phyloP scores from a whole-genome alignment of 1,284 basidiomycete species.

The Tilletia walkeri region DNA sequence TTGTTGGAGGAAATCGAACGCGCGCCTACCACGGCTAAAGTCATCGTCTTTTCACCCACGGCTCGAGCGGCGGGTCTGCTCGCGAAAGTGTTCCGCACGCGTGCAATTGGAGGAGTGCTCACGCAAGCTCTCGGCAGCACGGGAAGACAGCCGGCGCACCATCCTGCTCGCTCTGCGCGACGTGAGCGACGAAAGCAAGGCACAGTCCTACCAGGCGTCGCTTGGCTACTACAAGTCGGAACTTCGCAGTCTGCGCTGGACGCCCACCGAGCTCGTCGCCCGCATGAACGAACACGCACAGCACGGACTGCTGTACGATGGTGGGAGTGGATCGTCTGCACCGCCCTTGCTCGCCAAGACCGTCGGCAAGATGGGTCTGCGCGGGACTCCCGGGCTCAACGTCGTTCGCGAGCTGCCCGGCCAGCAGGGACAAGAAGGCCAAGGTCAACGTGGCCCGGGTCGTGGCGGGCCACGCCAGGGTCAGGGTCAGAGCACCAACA shows the following conservation, averaged over 20 bases:
- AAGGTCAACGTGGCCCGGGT: too few relatives aligned
- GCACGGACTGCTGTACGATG: constrained; percentile 59
- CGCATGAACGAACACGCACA: constrained; percentile 61
- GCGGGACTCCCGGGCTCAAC: constrained; percentile 61
- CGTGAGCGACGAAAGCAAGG: constrained; percentile 58
- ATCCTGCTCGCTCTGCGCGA: constrained; percentile 31
- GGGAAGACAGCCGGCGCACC: constrained; percentile 46
- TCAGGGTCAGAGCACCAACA: not conserved
- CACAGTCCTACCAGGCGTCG: constrained; percentile 61
- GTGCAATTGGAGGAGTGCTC: constrained; percentile 26
- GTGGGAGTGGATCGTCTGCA: constrained; percentile 40
- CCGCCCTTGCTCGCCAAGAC: constrained; percentile 62
- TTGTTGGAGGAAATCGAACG: constrained; percentile 55
- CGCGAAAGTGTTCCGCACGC: constrained; percentile 59
- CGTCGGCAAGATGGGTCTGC: constrained; percentile 66
- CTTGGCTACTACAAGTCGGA: constrained; percentile 66
- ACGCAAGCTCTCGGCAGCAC: constrained; percentile 23
- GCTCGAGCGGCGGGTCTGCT: constrained; percentile 66
- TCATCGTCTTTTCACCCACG: constrained; percentile 66
- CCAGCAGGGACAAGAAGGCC: constrained; percentile 3
- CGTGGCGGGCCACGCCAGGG: too few relatives aligned
- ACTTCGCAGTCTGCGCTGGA: constrained; percentile 59
- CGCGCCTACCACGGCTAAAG: constrained; percentile 34
- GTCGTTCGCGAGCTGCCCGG: constrained; percentile 41
- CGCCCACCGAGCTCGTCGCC: constrained; percentile 59